phyloP scores from a whole-genome alignment of 2,329 filamentous ascomycete genomes.

The Fusarium dimerum region DNA sequence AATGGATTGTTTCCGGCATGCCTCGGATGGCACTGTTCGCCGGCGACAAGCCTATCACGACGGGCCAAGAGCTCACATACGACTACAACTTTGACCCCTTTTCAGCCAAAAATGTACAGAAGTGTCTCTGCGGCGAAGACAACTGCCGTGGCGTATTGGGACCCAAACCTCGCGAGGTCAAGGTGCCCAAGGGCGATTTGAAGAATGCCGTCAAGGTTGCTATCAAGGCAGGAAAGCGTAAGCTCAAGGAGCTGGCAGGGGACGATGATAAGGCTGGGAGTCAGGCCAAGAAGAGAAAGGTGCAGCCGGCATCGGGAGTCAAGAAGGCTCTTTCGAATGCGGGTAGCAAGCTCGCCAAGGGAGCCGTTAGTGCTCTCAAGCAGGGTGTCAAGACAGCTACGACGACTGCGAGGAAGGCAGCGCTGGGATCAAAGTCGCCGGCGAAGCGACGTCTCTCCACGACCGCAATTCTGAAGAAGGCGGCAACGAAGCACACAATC shows the following conservation, averaged over 20 bases:
- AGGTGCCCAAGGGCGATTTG: constrained; percentile 47
- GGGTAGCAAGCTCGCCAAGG: constrained; percentile 38
- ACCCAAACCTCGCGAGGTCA: constrained; percentile 60
- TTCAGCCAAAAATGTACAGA: constrained; percentile 68
- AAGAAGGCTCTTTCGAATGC: constrained; percentile 38
- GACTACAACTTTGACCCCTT: constrained; percentile 78
- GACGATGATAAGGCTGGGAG: constrained; percentile 41
- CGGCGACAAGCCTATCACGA: constrained; percentile 85
- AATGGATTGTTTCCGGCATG: constrained; percentile 92
- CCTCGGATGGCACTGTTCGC: constrained; percentile 97
- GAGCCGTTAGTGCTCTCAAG: constrained; percentile 39
- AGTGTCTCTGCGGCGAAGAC: constrained; percentile 62
- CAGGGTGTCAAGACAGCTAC: constrained; percentile 38
- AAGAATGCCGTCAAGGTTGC: constrained; percentile 42
- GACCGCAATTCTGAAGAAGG: constrained; percentile 31
- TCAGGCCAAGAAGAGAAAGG: constrained; percentile 52
- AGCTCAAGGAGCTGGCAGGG: constrained; percentile 54
- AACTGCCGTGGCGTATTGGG: constrained; percentile 67
- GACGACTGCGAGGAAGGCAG: constrained; percentile 30
- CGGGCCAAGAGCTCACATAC: constrained; percentile 94
- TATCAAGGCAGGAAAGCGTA: constrained; percentile 55
- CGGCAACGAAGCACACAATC: constrained; percentile 30
- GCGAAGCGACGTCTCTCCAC: constrained; percentile 29
- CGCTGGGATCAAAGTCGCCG: constrained; percentile 25
- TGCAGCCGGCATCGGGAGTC: constrained; percentile 34